A percentile compares a stretch with the other conserved stretches of the same genome.
phyloP scores from a whole-genome alignment of 345 rosid species.

The Hibiscus trionum region DNA sequence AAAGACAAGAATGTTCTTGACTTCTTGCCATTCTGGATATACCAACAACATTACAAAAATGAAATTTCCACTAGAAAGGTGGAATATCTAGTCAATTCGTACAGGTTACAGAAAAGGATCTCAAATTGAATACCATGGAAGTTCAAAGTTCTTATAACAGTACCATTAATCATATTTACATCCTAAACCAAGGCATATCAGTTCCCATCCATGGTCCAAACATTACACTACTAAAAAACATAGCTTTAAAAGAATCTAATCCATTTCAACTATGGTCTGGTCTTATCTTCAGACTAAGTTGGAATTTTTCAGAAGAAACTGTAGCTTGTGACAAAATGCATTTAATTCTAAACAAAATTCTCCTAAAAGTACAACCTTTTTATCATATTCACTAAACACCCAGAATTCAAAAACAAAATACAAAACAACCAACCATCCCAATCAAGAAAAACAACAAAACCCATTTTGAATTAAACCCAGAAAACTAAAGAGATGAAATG shows the following conservation, averaged over 20 bases:
- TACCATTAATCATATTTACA: neutral
- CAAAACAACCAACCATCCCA: neutral
- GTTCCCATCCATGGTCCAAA: neutral
- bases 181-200: neutral
- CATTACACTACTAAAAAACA: neutral
- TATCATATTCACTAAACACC: neutral
- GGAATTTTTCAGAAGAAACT: neutral
- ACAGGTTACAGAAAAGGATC: neutral
- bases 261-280: neutral
- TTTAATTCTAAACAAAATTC: neutral
- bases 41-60: constrained; percentile 20
- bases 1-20: neutral
- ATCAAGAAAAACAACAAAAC: neutral
- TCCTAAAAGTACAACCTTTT: neutral
- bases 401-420: neutral
- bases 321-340: neutral
- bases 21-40: neutral
- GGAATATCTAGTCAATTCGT: neutral
- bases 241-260: neutral
- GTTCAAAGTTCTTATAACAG: neutral
- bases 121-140: neutral
- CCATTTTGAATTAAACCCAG: neutral
- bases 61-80: neutral
- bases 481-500: neutral
- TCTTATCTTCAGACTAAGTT: neutral